These are phyloP conservation scores for Actinidia polygama DNA, from an alignment of 179 eudicot species.

Conservation along the genomic window DNA sequence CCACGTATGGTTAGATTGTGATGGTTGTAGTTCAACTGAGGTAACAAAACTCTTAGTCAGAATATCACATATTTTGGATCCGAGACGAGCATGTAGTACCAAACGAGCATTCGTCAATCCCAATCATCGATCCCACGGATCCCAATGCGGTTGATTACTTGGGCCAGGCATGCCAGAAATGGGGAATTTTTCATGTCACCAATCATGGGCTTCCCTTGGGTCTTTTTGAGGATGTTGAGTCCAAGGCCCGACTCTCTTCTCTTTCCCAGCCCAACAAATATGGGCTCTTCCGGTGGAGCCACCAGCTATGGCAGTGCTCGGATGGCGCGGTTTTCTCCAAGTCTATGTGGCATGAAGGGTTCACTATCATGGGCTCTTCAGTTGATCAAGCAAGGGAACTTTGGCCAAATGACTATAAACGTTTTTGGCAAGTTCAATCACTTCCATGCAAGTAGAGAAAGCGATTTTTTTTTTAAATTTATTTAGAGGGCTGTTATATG, in stretches of 20 bases:
- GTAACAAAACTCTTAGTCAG: too few species aligned
- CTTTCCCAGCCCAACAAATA: slow-evolving; percentile 53
- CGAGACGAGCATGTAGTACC: too few species aligned
- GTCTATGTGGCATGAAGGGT: slow-evolving; percentile 77
- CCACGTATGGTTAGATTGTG: too few species aligned
- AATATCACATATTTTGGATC: background rate
- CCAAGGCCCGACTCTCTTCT: slow-evolving; percentile 38
- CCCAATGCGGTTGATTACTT: slow-evolving; percentile 31
- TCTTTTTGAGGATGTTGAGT: slow-evolving; percentile 42
- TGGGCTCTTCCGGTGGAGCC: slow-evolving; percentile 42
- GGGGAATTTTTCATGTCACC: slow-evolving; percentile 63
- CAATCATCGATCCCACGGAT: slow-evolving; percentile 44
- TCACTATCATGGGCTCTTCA: slow-evolving; percentile 55
- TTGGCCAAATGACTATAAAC: slow-evolving; percentile 63
- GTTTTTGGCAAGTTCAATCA: slow-evolving; percentile 59
- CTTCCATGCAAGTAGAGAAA: slow-evolving; percentile 16
- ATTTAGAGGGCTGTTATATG: too few species aligned
- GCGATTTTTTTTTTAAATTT: too few species aligned
- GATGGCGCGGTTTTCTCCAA: slow-evolving; percentile 52
- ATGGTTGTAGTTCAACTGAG: too few species aligned
- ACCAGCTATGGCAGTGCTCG: slow-evolving; percentile 66
- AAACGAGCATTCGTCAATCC: slow-evolving; percentile 7
- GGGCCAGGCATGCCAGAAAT: slow-evolving; percentile 47
- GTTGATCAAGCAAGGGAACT: slow-evolving; percentile 54
- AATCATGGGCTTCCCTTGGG: slow-evolving; percentile 49